Evolutionary conservation across 345 rosid genomes (phyloP), one percentile per base, ranked within the genome.

Genomic region (Eucalyptus pauciflora): DNA sequence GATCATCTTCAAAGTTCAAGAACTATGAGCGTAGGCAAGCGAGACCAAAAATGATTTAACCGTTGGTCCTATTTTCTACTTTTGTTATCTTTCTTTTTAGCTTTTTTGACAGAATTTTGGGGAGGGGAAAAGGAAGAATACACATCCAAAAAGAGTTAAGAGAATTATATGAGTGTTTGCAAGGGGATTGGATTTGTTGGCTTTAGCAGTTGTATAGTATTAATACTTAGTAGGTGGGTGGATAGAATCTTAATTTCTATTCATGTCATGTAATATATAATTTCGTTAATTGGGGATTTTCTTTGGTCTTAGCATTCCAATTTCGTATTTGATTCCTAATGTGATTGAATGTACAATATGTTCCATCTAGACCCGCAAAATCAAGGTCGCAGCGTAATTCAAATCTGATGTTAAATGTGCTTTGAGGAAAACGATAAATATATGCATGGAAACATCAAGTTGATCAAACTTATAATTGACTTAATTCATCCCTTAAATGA

Each of bases 1-100:
- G 86, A 87, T 96, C 85, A 62, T 91, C 86, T 96, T 96, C 93
- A 92, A 92, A 86, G 89, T 88, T 85, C 92, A 92, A 37, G 89
- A 92, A 91, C 31, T 87, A 89, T 92, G 60, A 88, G 27, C 31
- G 46, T 48, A 33, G 69, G 17, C 79, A 7, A 33, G 33, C 33
- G 37, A 50, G 41, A n/a, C 60, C 31, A 49, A n/a, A 41, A 52
- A 31, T 33, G n/a, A 48, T 37, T 37, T 46, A 76, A 80, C 69
- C 80, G 46, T 51, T 87, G 87, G 22, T 25, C 22, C 76, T 87
- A 24, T 90, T 89, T 79, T 41, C 56, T 62, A 14, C 48, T 48
- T 85, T 22, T 90, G 24, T 91, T 80, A 6, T 51, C 41, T 56
- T 56, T 15, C 41, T 31, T 86, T 25, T 5, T 43, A 31, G 48